Evolutionary conservation across 768 basidiomycete genomes (phyloP), one percentile per base, ranked within the genome.

Genomic region (Tulasnella sp.): DNA sequence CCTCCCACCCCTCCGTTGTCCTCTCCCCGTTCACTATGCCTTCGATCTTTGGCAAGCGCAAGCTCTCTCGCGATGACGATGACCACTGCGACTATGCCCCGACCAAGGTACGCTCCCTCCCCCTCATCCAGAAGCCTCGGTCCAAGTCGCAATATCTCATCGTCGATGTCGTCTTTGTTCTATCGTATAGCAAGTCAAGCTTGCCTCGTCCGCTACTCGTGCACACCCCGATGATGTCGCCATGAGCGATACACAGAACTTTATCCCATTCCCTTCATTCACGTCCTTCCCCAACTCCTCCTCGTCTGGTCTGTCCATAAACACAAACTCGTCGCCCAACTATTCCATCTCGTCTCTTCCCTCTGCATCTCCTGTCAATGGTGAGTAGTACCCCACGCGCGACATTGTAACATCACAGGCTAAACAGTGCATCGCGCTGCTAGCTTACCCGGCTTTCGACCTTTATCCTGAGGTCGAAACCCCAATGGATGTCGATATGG

Each of bases 41-140:
- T 4, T 61, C 62, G 50, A 88, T 86, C 84, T 74, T 80, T 39
- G 61, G 85, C 66, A 90, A 89, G 69, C 77, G 86, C 67, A 90
- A 90, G 72, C 73, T 84, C 50, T 78, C 81, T 49, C 63, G 72
- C 17, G 83, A 83, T 59, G 65, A 71, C 17, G 76, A 78, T 58
- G 54, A 59, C 52, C 19, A 36, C 36, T 14, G 15, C 50, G 57
- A 49, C 17, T 58, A 50, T 36, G 25, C 31, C 41, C 65, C 27
- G 60, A 35, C 42, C 23, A 50, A 53, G 56, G 34, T 32, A 19
- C 56, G 11, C 32, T 34, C 51, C 43, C 56, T 43, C 59, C 42
- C 62, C 41, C 46, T 31, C 46, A 48, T 48, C 58, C 25, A 61
- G 43, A 39, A 2, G 57, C 36, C 6, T 34, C 41, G 41, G 46